Evolutionary conservation across 441 rosid species (phyloP).

Genomic region (Adansonia grandidieri): DNA sequence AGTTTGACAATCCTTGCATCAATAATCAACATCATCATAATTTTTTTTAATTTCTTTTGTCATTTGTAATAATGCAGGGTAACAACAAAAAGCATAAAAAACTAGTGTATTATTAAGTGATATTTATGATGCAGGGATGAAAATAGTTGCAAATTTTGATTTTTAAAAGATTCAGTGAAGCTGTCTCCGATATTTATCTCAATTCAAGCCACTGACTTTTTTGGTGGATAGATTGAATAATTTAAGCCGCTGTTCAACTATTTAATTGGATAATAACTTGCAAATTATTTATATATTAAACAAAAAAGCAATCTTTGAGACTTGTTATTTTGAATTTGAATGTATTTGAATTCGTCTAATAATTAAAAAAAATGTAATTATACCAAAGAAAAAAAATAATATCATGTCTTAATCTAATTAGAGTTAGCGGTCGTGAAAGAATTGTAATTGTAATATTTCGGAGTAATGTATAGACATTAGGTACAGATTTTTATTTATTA

Average conservation of each 20-base stretch:
- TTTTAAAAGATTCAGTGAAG: not conserved
- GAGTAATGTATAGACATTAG: no score
- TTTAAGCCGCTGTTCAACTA: not conserved
- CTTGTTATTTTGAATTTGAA: no score
- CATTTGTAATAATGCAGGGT: not conserved
- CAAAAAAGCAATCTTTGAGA: no score
- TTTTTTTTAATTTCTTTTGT: not conserved
- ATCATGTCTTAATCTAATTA: no score
- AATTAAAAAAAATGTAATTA: no score
- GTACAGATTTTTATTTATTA: no score
- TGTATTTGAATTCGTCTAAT: no score
- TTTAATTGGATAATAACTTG: not conserved
- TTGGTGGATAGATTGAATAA: not conserved
- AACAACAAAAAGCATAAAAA: not conserved
- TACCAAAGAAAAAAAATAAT: no score
- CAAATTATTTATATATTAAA: not conserved
- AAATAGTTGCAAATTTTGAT: not conserved
- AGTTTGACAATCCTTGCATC: no score
- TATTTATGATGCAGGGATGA: not conserved
- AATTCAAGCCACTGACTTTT: not conserved
- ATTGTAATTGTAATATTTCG: no score
- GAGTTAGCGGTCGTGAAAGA: no score
- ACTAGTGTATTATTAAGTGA: not conserved
- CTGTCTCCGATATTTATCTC: constrained; percentile 1
- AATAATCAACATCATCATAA: not conserved